These are phyloP conservation scores for Wolfiporia cocos DNA, from an alignment of 1,284 basidiomycete genomes.

Conservation along the genomic window DNA sequence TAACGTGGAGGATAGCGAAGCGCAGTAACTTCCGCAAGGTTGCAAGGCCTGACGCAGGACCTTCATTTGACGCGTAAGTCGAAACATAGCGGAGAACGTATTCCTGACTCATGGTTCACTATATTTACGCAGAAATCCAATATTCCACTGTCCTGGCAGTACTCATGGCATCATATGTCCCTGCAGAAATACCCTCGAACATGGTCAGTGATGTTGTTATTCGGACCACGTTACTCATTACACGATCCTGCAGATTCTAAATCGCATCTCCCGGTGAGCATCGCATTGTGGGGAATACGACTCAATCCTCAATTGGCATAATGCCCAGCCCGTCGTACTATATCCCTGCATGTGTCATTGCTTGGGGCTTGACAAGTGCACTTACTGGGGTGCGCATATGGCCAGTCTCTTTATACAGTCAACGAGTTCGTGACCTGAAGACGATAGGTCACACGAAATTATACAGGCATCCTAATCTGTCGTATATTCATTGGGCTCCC, in stretches of 20 bases:
- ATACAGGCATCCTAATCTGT: slow-evolving; percentile 50
- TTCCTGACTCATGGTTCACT: background rate
- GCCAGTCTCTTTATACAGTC: too few species aligned
- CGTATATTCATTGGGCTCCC: slow-evolving; percentile 59
- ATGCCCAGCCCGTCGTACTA: slow-evolving; percentile 49
- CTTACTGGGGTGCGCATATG: slow-evolving; percentile 55
- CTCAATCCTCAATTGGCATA: background rate
- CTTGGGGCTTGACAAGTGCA: slow-evolving; percentile 58
- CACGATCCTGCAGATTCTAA: slow-evolving; percentile 45
- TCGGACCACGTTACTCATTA: too few species aligned
- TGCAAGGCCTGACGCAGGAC: slow-evolving; percentile 58
- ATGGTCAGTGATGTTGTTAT: slow-evolving; percentile 36
- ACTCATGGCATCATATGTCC: slow-evolving; percentile 54
- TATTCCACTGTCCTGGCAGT: slow-evolving; percentile 55
- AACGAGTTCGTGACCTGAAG: too few species aligned
- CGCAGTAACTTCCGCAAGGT: slow-evolving; percentile 51
- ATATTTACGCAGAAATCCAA: slow-evolving; percentile 40
- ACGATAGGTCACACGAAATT: slow-evolving; percentile 49
- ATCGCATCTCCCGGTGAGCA: slow-evolving; percentile 41
- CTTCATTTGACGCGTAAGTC: slow-evolving; percentile 40
- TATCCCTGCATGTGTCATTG: slow-evolving; percentile 53
- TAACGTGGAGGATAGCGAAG: slow-evolving; percentile 37
- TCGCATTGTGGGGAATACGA: background rate
- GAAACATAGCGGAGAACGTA: background rate
- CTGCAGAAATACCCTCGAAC: slow-evolving; percentile 61